A percentile compares a stretch with the other conserved stretches of the same genome.
phyloP scores from a whole-genome alignment of 139 green algal genomes.

The Tetratostichococcus sp. region DNA sequence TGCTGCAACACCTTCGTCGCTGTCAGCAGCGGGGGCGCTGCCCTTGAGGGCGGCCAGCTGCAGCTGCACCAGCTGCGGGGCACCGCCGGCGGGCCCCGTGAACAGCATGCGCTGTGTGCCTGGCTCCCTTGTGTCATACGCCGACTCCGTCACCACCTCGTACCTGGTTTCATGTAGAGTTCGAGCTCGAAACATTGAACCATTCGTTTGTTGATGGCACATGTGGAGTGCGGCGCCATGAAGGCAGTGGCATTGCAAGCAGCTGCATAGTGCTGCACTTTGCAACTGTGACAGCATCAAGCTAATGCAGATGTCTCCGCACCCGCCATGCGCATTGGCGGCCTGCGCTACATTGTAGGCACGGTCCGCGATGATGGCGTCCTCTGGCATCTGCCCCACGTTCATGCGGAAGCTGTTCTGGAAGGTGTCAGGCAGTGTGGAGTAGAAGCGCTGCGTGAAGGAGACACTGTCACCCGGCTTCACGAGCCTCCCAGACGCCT shows the following conservation, averaged over 20 bases:
- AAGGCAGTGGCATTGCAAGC: neutral
- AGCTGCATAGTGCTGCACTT: too few species aligned
- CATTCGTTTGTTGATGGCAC: too few species aligned
- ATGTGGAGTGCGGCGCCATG: too few species aligned
- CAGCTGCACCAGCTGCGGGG: neutral
- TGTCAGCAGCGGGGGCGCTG: neutral
- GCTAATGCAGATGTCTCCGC: neutral
- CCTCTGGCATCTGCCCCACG: conserved; percentile 20
- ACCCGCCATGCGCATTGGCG: conserved; percentile 6
- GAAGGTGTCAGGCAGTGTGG: conserved; percentile 30
- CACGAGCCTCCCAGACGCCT: neutral
- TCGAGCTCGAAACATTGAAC: too few species aligned
- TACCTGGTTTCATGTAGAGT: neutral
- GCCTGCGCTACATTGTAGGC: conserved; percentile 18
- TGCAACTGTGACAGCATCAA: neutral
- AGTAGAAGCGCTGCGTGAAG: conserved; percentile 25
- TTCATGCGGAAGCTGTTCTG: conserved; percentile 26
- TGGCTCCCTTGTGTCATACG: neutral
- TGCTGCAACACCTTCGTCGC: neutral
- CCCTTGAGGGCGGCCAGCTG: conserved; percentile 9
- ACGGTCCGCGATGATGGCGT: conserved; percentile 25
- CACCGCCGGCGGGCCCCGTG: neutral
- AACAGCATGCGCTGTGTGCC: neutral
- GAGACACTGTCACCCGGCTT: conserved; percentile 3
- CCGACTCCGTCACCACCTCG: neutral